Evolutionary conservation across 345 rosid species (phyloP).

Genomic region (Boechera divaricarpa): DNA sequence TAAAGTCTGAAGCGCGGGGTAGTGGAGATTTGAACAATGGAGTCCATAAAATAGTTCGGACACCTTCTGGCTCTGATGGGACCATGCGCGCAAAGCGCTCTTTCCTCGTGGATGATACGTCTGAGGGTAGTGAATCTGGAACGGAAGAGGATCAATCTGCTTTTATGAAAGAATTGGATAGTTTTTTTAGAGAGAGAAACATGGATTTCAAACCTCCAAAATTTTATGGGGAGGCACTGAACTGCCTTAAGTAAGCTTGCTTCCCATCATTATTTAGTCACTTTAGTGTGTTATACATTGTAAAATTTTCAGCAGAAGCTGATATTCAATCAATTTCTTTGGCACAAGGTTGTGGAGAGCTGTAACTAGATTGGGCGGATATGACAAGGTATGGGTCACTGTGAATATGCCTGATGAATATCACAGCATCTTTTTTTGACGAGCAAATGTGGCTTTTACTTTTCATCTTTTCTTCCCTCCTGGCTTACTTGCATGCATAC

Average conservation of each 20-base stretch:
- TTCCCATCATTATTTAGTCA: slow-evolving; percentile 23
- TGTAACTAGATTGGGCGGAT: slow-evolving; percentile 87
- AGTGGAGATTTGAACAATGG: slow-evolving; percentile 47
- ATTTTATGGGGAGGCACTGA: slow-evolving; percentile 86
- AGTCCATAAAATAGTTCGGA: slow-evolving; percentile 35
- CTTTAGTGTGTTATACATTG: slow-evolving; percentile 6
- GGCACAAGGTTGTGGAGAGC: slow-evolving; percentile 80
- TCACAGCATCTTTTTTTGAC: slow-evolving; percentile 15
- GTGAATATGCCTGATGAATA: slow-evolving; percentile 17
- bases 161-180: slow-evolving; percentile 81
- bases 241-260: slow-evolving; percentile 77
- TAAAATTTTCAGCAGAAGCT: slow-evolving; percentile 34
- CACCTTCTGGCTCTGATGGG: slow-evolving; percentile 46
- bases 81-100: slow-evolving; percentile 47
- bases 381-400: slow-evolving; percentile 74
- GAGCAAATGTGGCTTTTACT: slow-evolving; percentile 3
- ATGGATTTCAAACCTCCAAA: slow-evolving; percentile 90
- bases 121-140: slow-evolving; percentile 67
- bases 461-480: neutral
- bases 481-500: slow-evolving; percentile 6
- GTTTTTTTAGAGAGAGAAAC: slow-evolving; percentile 58
- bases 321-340: slow-evolving; percentile 23
- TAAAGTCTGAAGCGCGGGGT: slow-evolving; percentile 46
- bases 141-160: slow-evolving; percentile 74
- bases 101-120: slow-evolving; percentile 54